Evolutionary conservation across 176 grass and related monocot genomes (phyloP), one percentile per base, ranked within the genome.

Genomic region (Oryza punctata): DNA sequence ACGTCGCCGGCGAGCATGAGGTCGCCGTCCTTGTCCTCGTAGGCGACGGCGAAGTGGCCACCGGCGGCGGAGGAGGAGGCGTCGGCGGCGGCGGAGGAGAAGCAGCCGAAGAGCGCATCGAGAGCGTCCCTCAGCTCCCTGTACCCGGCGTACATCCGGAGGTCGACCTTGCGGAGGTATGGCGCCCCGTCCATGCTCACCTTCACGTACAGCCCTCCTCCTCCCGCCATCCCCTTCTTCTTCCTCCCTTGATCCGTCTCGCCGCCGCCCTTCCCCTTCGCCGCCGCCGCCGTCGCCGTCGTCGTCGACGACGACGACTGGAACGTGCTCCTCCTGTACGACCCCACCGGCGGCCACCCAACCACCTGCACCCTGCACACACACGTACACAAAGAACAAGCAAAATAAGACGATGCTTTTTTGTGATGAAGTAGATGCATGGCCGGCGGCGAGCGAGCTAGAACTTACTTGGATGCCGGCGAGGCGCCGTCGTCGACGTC

Each of bases 1-100:
- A 94, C 89, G 90, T 94, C 92, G 61, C 89, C 92, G 71, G 85
- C 92, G 73, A 94, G 87, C 92, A 94, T 94, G 81, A 89, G 85
- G 78, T 94, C 92, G 2, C 84, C 92, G 82, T 94, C 92, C 79
- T 91, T 94, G 71, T 94, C 92, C 87, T 94, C 89, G 26, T 94
- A 94, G 0, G 89, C 88, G 26, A 94, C 52, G 73, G 84, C 78
- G 85, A 85, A 87, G 59, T 91, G 83, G 6, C 25, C 65, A n/a
- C n/a, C n/a, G 28, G 14, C 81, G 80, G 2, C 67, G 12, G 0
- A 33, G 32, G 32, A 13, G 7, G 24, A 0, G 12, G 74, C n/a
- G 6, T 69, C 6, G 52, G 7, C 52, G 49, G 49, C 49, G 18
- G 45, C 28, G 16, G 81, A 70, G 52, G 85, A 87, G 76, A 90